Evolutionary conservation across 2,329 filamentous ascomycete species (phyloP), one percentile per base, ranked within the genome.

Genomic region (Fusarium decemcellulare): DNA sequence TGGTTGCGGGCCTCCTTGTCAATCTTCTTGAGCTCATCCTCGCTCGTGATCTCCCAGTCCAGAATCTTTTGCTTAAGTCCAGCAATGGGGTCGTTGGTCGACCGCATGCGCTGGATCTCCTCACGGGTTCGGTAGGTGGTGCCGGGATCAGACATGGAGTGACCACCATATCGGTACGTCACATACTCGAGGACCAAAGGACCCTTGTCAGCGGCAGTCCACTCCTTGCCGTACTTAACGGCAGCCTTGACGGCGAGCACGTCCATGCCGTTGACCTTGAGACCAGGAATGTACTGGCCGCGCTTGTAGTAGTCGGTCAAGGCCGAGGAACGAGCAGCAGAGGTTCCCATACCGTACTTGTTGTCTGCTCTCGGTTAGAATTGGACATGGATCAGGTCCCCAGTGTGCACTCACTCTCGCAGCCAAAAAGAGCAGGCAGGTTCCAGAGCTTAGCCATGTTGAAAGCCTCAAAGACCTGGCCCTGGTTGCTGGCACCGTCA

Each of bases 361-460:
- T 99, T 99, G 90, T 99, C 95, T 97, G 16, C 30, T 30, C 37
- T 23, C n/a, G 15, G 59, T 72, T 46, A 74, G 65, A 59, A 27
- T 59, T 39, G 30, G 16, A 36, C 18, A 15, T 39, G 27, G n/a
- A 8, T n/a, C 30, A 3, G n/a, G 15, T 32, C 15, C 23, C 15
- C n/a, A 27, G 10, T 10, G 15, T 29, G 36, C 9, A 90, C 94
- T 82, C 86, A 97, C 95, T 99, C 88, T 99, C 96, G 83, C 96
- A 99, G 75, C 94, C 95, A 80, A 99, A 99, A 74, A 99, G 92
- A 74, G 95, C 90, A 59, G 96, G 96, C 50, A 99, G 87, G 76
- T 96, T 95, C 96, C 96, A 99, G 74, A 99, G 91, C 90, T 98
- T 98, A 70, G 96, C 96, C 96, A 99, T 99, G 91, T 99, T 99